Evolutionary conservation across 192 early-diverging fungal genomes (phyloP), one percentile per base, ranked within the genome.

Genomic region (Podila verticillata): DNA sequence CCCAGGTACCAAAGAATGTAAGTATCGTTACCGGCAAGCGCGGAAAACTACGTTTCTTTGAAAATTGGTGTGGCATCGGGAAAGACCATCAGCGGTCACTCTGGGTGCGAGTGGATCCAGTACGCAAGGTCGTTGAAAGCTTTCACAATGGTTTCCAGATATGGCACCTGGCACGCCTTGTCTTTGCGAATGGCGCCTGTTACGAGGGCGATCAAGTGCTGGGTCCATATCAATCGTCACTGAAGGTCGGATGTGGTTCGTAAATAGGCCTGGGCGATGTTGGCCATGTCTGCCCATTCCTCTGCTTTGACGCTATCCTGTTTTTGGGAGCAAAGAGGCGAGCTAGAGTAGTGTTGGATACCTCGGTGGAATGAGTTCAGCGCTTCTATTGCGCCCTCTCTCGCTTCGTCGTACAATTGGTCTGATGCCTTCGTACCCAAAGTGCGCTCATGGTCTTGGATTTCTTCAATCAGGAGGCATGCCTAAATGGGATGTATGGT

Each of bases 271-370:
- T 64, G 47, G 10, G 62, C 32, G 31, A 65, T 17, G 5, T 44
- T n/a, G 5, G 74, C 66, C 56, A 77, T 69, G 9, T 36, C 48
- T 24, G 9, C 60, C 67, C 68, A 77, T 30, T 77, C 67, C n/a
- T 56, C 3, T 20, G 48, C 63, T 48, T 61, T 65, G 32, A 58
- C 59, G 10, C 30, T 15, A 4, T 57, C 67, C 2, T 28, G 26
- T 8, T 56, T 31, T 3, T 30, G 57, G 20, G 10, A 24, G 1
- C 6, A 29, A 47, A 19, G 17, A 10, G 39, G 15, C 2, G 39
- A 13, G 54, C 5, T 57, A 34, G 73, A 66, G 8, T 75, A 63
- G 24, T 6, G 32, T 10, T 32, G 30, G 24, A 75, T 68, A 7
- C 73, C 73, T 12, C 36, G 60, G 28, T 47, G 51, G 26, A 75